Evolutionary conservation across 2,329 filamentous ascomycete genomes (phyloP).

Genomic region (Diaporthe amygdali): DNA sequence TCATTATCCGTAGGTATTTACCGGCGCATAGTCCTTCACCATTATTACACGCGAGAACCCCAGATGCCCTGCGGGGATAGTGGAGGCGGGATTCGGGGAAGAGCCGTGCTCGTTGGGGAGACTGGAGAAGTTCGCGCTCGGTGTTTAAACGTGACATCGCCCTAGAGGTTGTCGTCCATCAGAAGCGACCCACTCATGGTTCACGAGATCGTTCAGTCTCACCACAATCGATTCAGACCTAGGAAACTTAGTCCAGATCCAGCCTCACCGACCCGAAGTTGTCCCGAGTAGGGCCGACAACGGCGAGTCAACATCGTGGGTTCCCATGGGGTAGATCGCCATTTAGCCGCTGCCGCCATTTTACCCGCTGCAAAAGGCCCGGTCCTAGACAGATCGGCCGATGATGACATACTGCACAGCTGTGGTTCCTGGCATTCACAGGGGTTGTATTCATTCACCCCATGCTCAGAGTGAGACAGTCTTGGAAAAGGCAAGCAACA

Average conservation of each 20-base stretch:
- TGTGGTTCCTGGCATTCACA: too few relatives aligned
- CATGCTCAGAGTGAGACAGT: not conserved
- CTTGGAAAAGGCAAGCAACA: not conserved
- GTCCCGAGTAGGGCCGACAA: not conserved
- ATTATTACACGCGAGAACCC: not conserved
- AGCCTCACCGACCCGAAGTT: not conserved
- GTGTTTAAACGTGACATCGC: not conserved
- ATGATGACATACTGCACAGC: not conserved
- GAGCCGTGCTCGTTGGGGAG: not conserved
- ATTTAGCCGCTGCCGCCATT: conserved; percentile 12
- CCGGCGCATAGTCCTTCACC: not conserved
- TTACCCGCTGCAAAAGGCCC: not conserved
- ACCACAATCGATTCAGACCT: not conserved
- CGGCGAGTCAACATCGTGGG: not conserved
- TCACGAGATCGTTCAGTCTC: not conserved
- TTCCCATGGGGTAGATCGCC: not conserved
- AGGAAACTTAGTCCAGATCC: not conserved
- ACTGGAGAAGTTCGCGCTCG: not conserved
- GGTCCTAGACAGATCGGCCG: not conserved
- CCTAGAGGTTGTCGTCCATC: not conserved
- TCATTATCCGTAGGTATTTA: not conserved
- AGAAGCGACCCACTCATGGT: not conserved
- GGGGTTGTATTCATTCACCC: not conserved
- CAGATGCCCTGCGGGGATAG: not conserved
- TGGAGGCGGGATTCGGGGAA: not conserved